Evolutionary conservation across 495 filamentous ascomycete genomes (phyloP), one percentile per base, ranked within the genome.

Genomic region (Annulohypoxylon stygium): DNA sequence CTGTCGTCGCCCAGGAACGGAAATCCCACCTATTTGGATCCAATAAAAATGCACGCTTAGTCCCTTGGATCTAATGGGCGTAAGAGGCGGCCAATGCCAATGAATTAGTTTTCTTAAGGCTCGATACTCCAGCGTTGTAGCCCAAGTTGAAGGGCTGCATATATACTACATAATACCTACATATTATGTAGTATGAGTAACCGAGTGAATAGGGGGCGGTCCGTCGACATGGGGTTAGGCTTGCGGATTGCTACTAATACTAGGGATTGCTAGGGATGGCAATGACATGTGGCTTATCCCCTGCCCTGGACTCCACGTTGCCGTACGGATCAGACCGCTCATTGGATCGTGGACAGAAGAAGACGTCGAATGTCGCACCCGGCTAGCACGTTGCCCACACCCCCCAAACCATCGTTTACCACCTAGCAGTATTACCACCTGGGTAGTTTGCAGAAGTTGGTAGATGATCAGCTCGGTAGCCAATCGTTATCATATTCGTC

Each of bases 231-330:
- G 65, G 70, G 51, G 10, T 23, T 12, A 10, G 8, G 23, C 12
- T 54, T 14, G 11, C 23, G 23, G 23, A 54, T 54, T 25, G 50
- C 23, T 30, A 30, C 3, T 23, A 23, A 3, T 30, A 6, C 30
- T 30, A 30, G 30, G 30, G 30, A 30, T 6, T 30, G 30, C 30
- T 30, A 54, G 25, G 50, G 25, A 33, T 54, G 50, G 55, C 54
- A 36, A 69, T 66, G 71, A 74, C 66, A 74, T 74, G 66, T 74
- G 71, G 66, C 55, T 58, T 36, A 69, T 70, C 48, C 62, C 66
- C 67, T 66, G 71, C 61, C 62, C n/a, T 16, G 41, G 67, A 74
- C 71, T 74, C 71, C 71, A 74, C 71, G 71, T 74, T 67, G 48
- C 62, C 58, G 16, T 54, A 43, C 34, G 14, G 64, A 25, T 23